These are phyloP conservation scores for Acanthamoeba triangularis DNA, from an alignment of 208 protist genomes.

Conservation along the genomic window DNA sequence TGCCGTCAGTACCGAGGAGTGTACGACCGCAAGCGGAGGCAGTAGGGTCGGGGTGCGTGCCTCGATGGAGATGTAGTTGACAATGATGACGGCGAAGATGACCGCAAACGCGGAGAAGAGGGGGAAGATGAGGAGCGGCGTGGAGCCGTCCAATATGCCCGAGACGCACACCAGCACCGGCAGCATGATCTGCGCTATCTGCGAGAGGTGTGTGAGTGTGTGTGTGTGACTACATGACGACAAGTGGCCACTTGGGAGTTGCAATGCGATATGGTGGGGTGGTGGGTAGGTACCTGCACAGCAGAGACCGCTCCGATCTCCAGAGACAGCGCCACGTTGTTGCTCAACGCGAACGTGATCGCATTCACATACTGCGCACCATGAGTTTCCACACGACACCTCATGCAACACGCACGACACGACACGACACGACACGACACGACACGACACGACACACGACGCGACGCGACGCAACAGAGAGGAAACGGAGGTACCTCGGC, in stretches of 20 bases:
- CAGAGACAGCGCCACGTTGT: slow-evolving; percentile 87
- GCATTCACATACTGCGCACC: slow-evolving; percentile 85
- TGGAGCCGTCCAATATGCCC: slow-evolving; percentile 76
- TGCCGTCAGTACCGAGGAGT: neutral
- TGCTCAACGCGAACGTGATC: slow-evolving; percentile 83
- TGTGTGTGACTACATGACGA: too few relatives aligned
- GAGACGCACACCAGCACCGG: slow-evolving; percentile 86
- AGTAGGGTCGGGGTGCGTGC: neutral
- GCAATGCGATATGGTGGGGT: neutral
- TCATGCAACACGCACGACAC: too few relatives aligned
- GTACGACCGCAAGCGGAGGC: neutral
- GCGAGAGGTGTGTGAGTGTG: neutral
- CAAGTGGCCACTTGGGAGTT: too few relatives aligned
- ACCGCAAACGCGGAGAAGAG: slow-evolving; percentile 86
- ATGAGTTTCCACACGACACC: too few relatives aligned
- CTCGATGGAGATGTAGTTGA: slow-evolving; percentile 87
- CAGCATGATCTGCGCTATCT: slow-evolving; percentile 84
- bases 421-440: neutral
- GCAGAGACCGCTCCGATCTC: slow-evolving; percentile 88
- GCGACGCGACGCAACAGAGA: neutral
- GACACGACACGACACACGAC: neutral
- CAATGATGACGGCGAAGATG: slow-evolving; percentile 85
- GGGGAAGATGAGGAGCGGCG: slow-evolving; percentile 87
- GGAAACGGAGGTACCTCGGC: slow-evolving; percentile 77
- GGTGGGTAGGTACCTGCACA: slow-evolving; percentile 80